phyloP scores from a whole-genome alignment of 805 yeast genomes.

The Vanderwaltozyma polyspora region DNA sequence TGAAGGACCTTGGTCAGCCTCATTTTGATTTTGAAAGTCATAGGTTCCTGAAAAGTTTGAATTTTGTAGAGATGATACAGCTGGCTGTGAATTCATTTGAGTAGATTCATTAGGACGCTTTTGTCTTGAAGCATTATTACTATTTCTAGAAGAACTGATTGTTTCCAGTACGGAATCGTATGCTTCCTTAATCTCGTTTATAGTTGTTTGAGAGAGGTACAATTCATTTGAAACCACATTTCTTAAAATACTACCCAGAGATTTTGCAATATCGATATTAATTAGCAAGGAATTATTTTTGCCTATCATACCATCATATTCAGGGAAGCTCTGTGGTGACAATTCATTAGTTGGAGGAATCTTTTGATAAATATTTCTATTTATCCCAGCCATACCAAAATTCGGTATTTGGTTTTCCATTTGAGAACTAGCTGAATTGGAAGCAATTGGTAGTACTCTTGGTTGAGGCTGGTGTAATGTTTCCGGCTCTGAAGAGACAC shows the following conservation, averaged over 20 bases:
- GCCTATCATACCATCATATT: background rate
- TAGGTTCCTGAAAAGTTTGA: too few relatives aligned
- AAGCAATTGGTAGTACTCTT: too few relatives aligned
- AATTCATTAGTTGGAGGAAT: background rate
- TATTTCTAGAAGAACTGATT: slow-evolving; percentile 14
- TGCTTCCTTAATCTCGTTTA: slow-evolving; percentile 18
- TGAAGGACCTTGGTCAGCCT: too few relatives aligned
- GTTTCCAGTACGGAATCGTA: slow-evolving; percentile 17
- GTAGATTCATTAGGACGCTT: background rate
- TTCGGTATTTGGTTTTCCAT: slow-evolving; percentile 1
- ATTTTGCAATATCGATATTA: slow-evolving; percentile 23
- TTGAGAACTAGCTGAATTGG: background rate
- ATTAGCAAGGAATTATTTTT: slow-evolving; percentile 10
- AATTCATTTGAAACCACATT: slow-evolving; percentile 23
- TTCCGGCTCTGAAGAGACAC: too few relatives aligned
- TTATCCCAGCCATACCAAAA: slow-evolving; percentile 3
- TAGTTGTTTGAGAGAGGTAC: slow-evolving; percentile 17
- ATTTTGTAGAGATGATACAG: too few relatives aligned
- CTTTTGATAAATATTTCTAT: background rate
- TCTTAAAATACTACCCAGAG: slow-evolving; percentile 22
- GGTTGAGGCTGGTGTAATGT: too few relatives aligned
- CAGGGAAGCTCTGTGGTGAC: background rate
- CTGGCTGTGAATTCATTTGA: too few relatives aligned
- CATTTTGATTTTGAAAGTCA: too few relatives aligned
- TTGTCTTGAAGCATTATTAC: background rate